phyloP scores from a whole-genome alignment of 1,284 basidiomycete genomes.

The Athelia sp. region DNA sequence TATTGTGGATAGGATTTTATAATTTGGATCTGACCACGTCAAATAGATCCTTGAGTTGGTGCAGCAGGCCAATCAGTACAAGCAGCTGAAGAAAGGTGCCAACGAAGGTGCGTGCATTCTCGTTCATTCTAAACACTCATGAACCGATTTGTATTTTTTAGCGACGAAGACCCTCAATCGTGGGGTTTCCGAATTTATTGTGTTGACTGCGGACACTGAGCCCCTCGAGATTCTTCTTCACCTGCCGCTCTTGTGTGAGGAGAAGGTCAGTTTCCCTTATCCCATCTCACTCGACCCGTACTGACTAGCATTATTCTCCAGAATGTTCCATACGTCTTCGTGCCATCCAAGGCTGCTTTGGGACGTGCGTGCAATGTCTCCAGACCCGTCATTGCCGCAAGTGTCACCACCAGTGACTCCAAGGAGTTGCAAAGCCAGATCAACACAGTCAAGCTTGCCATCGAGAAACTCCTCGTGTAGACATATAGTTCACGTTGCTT shows the following conservation, averaged over 20 bases:
- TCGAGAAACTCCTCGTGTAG: conserved; percentile 70
- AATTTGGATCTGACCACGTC: conserved; percentile 1
- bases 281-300: background rate
- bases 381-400: conserved; percentile 92
- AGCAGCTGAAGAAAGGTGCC: conserved; percentile 97
- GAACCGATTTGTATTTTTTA: too few relatives aligned
- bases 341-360: conserved; percentile 91
- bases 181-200: conserved; percentile 98
- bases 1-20: conserved; percentile 11
- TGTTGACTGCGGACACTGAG: conserved; percentile 97
- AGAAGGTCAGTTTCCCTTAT: conserved; percentile 65
- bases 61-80: conserved; percentile 88
- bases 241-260: conserved; percentile 95
- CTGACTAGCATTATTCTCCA: conserved; percentile 21
- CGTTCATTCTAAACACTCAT: too few relatives aligned
- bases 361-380: conserved; percentile 96
- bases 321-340: conserved; percentile 97
- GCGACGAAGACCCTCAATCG: conserved; percentile 98
- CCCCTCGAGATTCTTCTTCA: conserved; percentile 98
- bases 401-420: conserved; percentile 94
- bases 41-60: conserved; percentile 63
- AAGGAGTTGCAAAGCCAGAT: conserved; percentile 92
- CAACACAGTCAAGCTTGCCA: conserved; percentile 81
- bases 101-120: conserved; percentile 71
- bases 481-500: conserved; percentile 16